Base-by-base conservation (phyloP, 257 asterid genomes). In the Leonotis leonurus region DNA sequence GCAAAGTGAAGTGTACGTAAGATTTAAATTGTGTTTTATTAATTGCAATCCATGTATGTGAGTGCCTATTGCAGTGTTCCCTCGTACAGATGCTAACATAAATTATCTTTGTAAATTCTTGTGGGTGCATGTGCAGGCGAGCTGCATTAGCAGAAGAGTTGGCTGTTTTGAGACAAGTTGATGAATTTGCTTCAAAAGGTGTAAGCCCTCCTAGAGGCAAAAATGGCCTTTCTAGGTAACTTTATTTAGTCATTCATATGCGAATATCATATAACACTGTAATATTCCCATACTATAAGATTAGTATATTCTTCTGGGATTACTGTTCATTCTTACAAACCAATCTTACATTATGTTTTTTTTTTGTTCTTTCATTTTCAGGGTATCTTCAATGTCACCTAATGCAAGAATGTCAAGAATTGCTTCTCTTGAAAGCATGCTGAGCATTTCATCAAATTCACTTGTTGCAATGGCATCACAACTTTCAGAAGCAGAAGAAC, bases 401-500 rank as follows among this genome's bases (percentile, higher is more conserved):
- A 83, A 72, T 72, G 95, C 96, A 69, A 87, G 96, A 80, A 85
- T 74, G 86, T 83, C 99, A 5, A 81, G 99, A 81, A 93, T 93
- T 40, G 83, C 90, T 75, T 87, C 96, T 56, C 99, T 93, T 18
- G 99, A 93, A 69, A 89, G 85, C 80, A 93, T 93, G 99, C 75
- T 93, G 41, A 83, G 84, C 77, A 85, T 93, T 61, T 83, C 99
- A 51, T 93, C 99, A 18, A 89, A 85, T 78, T 87, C 99, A 16
- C 87, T 93, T 25, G 99, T 93, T 51, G 75, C 99, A 32, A 93
- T 93, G 99, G 97, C 97, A 67, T 93, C 99, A 64, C 99, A 89
- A 73, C 95, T 93, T 62, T 93, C 99, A 24, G 99, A 93, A 77
- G 99, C 99, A 35, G 99, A 93, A 82, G 99, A 93, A 69, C 74